Base-by-base conservation (phyloP, 2,329 filamentous ascomycete species). In the Penicillium sp. region DNA sequence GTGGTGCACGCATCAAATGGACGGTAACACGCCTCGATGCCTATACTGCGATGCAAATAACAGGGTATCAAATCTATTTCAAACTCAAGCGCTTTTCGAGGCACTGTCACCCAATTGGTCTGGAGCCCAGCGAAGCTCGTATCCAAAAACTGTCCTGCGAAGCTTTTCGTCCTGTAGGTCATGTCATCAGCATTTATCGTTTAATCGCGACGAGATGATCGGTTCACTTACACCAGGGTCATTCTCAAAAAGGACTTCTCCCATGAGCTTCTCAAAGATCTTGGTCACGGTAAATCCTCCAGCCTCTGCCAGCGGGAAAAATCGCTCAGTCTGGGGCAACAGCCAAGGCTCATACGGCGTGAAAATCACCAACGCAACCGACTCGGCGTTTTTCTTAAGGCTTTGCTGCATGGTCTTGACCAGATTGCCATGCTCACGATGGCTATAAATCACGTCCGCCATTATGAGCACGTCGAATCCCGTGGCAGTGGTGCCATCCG, bases 331-430 rank as follows among this genome's bases (percentile, higher is more conserved):
- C 71, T 91, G 89, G 56, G 91, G 82, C 63, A 89, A 80, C 66
- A 97, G 78, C 92, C 92, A 97, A 1, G 93, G 92, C 56, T 94
- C 81, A 74, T 97, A 96, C 17, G 90, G 92, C 0, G 92, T 96
- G 76, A 97, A 97, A 71, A 97, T 95, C 7, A 97, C 91, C 63
- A 92, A 83, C 2, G 91, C 91, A 47, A 80, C 80, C 42, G 87
- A 84, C 2, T 76, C 76, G 3, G 69, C 63, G 3, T 75, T 71
- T 55, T 75, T 78, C 61, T 80, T 82, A 63, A 97, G 72, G 13
- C 88, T 89, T 65, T 81, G 69, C 63, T 82, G 77, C 54, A 97
- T 83, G 3, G 88, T 91, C 58, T 82, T 80, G 58, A 95, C 78
- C 54, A 97, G 79, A 64, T 90, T 91, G 2, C 74, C 78, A 67